A percentile compares a stretch with the other conserved stretches of the same genome.
Evolutionary conservation across 768 basidiomycete genomes (phyloP).

Genomic region (Tylopilus felleus): DNA sequence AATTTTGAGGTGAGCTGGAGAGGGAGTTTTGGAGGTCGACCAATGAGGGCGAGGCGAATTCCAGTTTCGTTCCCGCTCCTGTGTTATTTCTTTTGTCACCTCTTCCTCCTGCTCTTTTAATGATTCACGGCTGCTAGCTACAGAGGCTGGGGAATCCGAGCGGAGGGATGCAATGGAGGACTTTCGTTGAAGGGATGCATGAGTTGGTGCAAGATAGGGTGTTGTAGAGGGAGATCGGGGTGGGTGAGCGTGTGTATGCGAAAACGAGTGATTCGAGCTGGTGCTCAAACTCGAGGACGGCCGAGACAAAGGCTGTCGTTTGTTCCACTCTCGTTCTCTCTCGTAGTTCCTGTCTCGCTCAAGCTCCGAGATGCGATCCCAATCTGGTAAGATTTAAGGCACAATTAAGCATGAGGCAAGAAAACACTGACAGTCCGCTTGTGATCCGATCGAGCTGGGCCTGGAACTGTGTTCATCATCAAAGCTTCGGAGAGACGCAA

Average conservation of each 20-base stretch:
- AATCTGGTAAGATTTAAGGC: conserved; percentile 34
- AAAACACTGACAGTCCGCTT: conserved; percentile 47
- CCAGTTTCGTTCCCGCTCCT: conserved; percentile 67
- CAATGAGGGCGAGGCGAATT: conserved; percentile 63
- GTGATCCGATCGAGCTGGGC: conserved; percentile 46
- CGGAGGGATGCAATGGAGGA: conserved; percentile 34
- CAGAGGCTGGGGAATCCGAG: conserved; percentile 43
- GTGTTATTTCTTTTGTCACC: conserved; percentile 35
- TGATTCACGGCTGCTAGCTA: conserved; percentile 34
- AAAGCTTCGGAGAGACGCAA: conserved; percentile 40
- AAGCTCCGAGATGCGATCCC: conserved; percentile 40
- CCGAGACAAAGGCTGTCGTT: conserved; percentile 38
- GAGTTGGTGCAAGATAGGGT: conserved; percentile 34
- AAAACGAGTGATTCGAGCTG: conserved; percentile 34
- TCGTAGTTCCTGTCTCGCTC: conserved; percentile 45
- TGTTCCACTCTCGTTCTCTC: conserved; percentile 57
- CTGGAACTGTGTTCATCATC: conserved; percentile 41
- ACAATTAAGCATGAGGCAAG: background rate
- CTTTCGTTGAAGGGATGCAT: conserved; percentile 31
- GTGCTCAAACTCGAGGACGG: conserved; percentile 43
- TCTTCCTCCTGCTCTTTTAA: conserved; percentile 31
- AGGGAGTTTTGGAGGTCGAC: conserved; percentile 31
- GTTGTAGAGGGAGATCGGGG: conserved; percentile 40
- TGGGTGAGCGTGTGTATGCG: conserved; percentile 35
- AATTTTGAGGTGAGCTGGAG: conserved; percentile 5